phyloP scores from a whole-genome alignment of 1,284 basidiomycete genomes.

The Tetrapyrgos nigripes region DNA sequence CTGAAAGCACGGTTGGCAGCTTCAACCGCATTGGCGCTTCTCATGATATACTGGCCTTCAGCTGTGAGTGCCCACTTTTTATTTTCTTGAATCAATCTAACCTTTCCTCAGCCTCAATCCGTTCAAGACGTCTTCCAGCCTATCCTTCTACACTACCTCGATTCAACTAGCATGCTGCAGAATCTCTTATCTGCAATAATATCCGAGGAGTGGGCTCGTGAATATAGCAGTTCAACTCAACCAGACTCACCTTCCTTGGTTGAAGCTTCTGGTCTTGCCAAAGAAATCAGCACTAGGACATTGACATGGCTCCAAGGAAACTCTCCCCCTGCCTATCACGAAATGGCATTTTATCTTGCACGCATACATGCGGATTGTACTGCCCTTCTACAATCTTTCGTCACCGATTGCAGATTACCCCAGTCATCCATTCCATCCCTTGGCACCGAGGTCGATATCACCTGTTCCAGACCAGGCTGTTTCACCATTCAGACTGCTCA shows the following conservation, averaged over 20 bases:
- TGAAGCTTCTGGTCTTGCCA: conserved; percentile 64
- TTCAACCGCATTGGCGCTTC: conserved; percentile 80
- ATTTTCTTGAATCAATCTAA: conserved; percentile 1
- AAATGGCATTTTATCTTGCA: conserved; percentile 86
- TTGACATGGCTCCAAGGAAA: conserved; percentile 77
- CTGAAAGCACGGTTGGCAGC: conserved; percentile 85
- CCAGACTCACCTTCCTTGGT: conserved; percentile 47
- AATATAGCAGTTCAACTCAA: conserved; percentile 39
- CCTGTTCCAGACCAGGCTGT: conserved; percentile 64
- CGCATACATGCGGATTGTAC: conserved; percentile 86
- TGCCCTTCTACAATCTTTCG: conserved; percentile 82
- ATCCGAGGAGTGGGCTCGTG: conserved; percentile 92
- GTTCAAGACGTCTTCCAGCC: conserved; percentile 71
- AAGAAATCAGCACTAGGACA: conserved; percentile 70
- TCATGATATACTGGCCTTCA: conserved; percentile 73
- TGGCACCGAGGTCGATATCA: conserved; percentile 81
- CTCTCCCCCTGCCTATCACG: conserved; percentile 86
- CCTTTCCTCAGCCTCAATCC: conserved; percentile 33
- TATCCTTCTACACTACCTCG: conserved; percentile 80
- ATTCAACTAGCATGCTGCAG: conserved; percentile 91
- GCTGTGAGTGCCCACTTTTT: conserved; percentile 46
- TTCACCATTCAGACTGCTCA: conserved; percentile 89
- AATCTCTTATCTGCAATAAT: conserved; percentile 87
- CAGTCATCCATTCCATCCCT: conserved; percentile 82
- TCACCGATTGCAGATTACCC: conserved; percentile 86